Evolutionary conservation across 495 filamentous ascomycete genomes (phyloP).

Genomic region (Neurospora sublineolata): DNA sequence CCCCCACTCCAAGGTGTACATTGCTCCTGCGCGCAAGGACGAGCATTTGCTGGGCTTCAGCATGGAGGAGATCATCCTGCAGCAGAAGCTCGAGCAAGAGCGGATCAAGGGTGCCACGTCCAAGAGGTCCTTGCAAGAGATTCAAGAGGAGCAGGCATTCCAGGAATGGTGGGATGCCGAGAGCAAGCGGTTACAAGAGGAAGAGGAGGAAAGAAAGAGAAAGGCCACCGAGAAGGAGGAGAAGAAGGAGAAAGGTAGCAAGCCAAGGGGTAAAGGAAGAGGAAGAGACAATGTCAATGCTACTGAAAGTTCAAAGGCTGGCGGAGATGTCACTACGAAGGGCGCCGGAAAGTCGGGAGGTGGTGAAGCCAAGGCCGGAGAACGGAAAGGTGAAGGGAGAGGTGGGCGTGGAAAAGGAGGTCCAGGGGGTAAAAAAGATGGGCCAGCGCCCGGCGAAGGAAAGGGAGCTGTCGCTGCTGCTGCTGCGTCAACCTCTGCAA

Average conservation of each 20-base stretch:
- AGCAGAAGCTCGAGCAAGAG: constrained; percentile 78
- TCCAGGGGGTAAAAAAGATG: constrained; percentile 18
- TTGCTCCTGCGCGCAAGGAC: constrained; percentile 30
- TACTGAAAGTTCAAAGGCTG: neutral
- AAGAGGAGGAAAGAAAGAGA: constrained; percentile 43
- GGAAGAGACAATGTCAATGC: neutral
- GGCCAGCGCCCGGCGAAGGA: neutral
- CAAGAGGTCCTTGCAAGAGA: constrained; percentile 80
- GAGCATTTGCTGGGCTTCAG: constrained; percentile 55
- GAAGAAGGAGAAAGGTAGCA: neutral
- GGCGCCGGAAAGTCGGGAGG: neutral
- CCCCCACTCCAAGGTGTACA: constrained; percentile 41
- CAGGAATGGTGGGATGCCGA: constrained; percentile 98
- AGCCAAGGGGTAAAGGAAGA: constrained; percentile 1
- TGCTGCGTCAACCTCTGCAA: neutral
- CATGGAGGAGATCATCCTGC: constrained; percentile 77
- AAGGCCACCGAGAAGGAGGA: constrained; percentile 18
- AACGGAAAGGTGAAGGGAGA: constrained; percentile 16
- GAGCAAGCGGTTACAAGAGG: constrained; percentile 53
- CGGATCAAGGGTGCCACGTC: constrained; percentile 69
- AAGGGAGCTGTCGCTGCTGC: neutral
- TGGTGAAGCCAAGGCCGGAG: neutral
- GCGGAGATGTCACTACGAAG: neutral
- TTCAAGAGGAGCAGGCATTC: constrained; percentile 93
- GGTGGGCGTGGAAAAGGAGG: constrained; percentile 20